Evolutionary conservation across 2,329 filamentous ascomycete species (phyloP).

Genomic region (Aspergillus quadricinctus): DNA sequence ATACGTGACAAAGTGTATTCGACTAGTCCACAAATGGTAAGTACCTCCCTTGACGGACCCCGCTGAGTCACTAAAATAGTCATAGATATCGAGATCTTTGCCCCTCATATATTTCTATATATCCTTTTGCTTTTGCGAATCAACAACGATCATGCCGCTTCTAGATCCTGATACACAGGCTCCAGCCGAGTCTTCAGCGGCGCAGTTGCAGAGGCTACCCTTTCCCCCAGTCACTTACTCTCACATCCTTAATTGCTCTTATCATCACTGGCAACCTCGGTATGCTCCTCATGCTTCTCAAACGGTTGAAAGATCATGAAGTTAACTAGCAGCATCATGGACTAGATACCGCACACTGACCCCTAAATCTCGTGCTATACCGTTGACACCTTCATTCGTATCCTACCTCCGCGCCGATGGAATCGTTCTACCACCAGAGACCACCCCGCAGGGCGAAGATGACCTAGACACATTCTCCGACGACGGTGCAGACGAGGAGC

Average conservation of each 20-base stretch:
- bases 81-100: neutral
- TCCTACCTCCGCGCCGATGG: constrained; percentile 88
- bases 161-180: constrained; percentile 20
- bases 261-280: constrained; percentile 84
- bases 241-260: constrained; percentile 92
- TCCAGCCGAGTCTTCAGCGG: constrained; percentile 11
- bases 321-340: constrained; percentile 7
- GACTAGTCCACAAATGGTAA: constrained; percentile 8
- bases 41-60: neutral
- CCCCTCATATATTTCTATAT: constrained; percentile 2
- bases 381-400: constrained; percentile 70
- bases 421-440: constrained; percentile 67
- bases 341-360: constrained; percentile 70
- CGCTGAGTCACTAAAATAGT: neutral
- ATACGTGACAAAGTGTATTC: constrained; percentile 3
- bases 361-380: constrained; percentile 80
- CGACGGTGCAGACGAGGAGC: constrained; percentile 55
- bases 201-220: constrained; percentile 43
- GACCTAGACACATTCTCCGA: constrained; percentile 50
- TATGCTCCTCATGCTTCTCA: constrained; percentile 33
- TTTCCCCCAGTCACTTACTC: constrained; percentile 81
- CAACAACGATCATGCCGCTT: constrained; percentile 22
- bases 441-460: constrained; percentile 34
- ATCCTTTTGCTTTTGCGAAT: constrained; percentile 1
- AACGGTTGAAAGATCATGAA: neutral